phyloP scores from a whole-genome alignment of 2,329 filamentous ascomycete genomes.

The Fusarium albidum region DNA sequence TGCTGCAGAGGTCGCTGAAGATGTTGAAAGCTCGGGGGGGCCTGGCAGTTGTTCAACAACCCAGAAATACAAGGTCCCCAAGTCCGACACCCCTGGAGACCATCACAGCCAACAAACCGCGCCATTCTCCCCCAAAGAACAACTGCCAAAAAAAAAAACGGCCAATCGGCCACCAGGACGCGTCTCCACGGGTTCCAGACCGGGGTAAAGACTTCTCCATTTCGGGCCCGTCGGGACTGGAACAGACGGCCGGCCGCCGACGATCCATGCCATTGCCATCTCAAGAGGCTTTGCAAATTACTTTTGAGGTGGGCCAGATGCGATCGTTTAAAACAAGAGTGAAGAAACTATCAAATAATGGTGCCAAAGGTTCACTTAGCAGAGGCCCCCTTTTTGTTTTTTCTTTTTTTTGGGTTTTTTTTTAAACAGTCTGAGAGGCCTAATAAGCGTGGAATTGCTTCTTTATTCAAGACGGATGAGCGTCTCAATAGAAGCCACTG shows the following conservation, averaged over 20 bases:
- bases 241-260: too few species aligned
- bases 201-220: conserved; percentile 13
- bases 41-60: background rate
- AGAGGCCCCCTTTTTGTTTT: too few species aligned
- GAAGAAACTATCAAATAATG: too few species aligned
- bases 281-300: too few species aligned
- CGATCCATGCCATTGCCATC: background rate
- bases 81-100: background rate
- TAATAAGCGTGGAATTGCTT: too few species aligned
- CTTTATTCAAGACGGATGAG: too few species aligned
- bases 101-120: conserved; percentile 8
- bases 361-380: too few species aligned
- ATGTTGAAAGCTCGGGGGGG: background rate
- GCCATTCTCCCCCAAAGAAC: conserved; percentile 15
- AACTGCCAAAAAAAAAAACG: conserved; percentile 8
- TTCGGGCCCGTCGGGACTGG: background rate
- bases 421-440: too few species aligned
- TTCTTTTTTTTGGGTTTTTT: too few species aligned
- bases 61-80: conserved; percentile 1
- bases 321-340: too few species aligned
- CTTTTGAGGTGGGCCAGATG: too few species aligned
- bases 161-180: conserved; percentile 19
- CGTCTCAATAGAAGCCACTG: conserved; percentile 16
- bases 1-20: too few species aligned
- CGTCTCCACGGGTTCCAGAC: conserved; percentile 18